phyloP scores from a whole-genome alignment of 2,329 filamentous ascomycete genomes.

The Hypomyces rosellus region DNA sequence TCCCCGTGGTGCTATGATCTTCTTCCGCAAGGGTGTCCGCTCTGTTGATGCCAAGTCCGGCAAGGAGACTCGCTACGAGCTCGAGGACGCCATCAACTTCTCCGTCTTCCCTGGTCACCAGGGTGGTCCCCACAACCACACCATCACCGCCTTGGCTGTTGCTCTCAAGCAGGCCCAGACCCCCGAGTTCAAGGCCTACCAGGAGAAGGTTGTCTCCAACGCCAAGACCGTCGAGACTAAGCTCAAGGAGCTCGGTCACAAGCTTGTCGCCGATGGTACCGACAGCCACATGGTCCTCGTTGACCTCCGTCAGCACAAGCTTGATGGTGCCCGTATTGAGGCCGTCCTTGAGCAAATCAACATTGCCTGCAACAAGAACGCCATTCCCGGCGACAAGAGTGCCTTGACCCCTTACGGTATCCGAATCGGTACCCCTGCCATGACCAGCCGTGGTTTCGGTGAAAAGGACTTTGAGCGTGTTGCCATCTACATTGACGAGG shows the following conservation, averaged over 20 bases:
- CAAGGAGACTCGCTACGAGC: constrained; percentile 84
- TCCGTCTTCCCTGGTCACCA: constrained; percentile 99
- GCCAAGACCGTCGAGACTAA: constrained; percentile 83
- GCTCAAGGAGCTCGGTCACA: constrained; percentile 84
- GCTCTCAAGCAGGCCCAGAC: constrained; percentile 89
- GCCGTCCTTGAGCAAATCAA: constrained; percentile 95
- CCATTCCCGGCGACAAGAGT: constrained; percentile 94
- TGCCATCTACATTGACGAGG: constrained; percentile 78
- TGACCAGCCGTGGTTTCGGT: constrained; percentile 93
- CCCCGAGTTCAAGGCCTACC: constrained; percentile 89
- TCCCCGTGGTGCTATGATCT: constrained; percentile 98
- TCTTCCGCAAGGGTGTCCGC: constrained; percentile 96
- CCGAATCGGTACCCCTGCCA: constrained; percentile 93
- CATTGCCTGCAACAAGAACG: constrained; percentile 99
- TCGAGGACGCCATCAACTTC: constrained; percentile 95
- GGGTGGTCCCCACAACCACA: constrained; percentile 98
- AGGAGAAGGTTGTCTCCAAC: constrained; percentile 86
- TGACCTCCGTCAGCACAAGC: constrained; percentile 77
- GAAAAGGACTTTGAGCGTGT: constrained; percentile 89
- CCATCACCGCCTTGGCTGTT: constrained; percentile 92
- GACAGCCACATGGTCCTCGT: constrained; percentile 97
- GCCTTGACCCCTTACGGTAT: constrained; percentile 91
- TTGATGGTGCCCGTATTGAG: constrained; percentile 94
- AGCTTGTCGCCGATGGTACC: constrained; percentile 89
- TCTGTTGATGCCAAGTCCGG: constrained; percentile 85